phyloP scores from a whole-genome alignment of 176 grass and related monocot genomes.

The Oryza australiensis region DNA sequence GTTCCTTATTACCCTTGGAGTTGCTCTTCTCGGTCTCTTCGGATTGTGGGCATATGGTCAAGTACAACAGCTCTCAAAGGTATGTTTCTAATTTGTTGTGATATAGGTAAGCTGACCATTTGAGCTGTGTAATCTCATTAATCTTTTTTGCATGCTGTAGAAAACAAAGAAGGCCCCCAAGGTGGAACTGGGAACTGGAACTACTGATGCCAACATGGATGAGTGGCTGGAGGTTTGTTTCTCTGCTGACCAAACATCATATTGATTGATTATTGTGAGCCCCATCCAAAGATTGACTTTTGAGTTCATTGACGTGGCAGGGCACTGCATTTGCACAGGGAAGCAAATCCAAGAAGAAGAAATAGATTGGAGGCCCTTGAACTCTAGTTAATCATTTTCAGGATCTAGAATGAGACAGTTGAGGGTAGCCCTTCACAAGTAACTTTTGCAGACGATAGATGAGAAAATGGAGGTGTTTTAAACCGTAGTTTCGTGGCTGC shows the following conservation, averaged over 20 bases:
- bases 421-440: slow-evolving; percentile 38
- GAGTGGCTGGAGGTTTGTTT: slow-evolving; percentile 88
- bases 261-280: not conserved
- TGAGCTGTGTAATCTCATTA: no score
- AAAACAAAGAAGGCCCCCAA: slow-evolving; percentile 90
- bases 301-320: slow-evolving; percentile 32
- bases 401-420: slow-evolving; percentile 44
- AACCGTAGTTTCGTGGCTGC: slow-evolving; percentile 36
- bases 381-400: slow-evolving; percentile 38
- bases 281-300: not conserved
- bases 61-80: slow-evolving; percentile 92
- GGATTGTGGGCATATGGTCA: slow-evolving; percentile 93
- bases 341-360: slow-evolving; percentile 62
- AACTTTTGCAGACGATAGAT: slow-evolving; percentile 48
- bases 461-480: slow-evolving; percentile 32
- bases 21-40: slow-evolving; percentile 68
- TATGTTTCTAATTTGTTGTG: slow-evolving; percentile 29
- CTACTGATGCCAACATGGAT: slow-evolving; percentile 77
- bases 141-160: slow-evolving; percentile 35
- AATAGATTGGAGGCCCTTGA: slow-evolving; percentile 41
- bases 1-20: slow-evolving; percentile 89
- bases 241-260: not conserved
- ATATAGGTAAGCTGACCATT: not conserved
- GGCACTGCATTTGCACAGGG: slow-evolving; percentile 68
- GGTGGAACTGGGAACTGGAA: slow-evolving; percentile 86